These are phyloP conservation scores for Colletotrichum graminicola DNA, from an alignment of 2,329 filamentous ascomycete species.

Conservation along the genomic window DNA sequence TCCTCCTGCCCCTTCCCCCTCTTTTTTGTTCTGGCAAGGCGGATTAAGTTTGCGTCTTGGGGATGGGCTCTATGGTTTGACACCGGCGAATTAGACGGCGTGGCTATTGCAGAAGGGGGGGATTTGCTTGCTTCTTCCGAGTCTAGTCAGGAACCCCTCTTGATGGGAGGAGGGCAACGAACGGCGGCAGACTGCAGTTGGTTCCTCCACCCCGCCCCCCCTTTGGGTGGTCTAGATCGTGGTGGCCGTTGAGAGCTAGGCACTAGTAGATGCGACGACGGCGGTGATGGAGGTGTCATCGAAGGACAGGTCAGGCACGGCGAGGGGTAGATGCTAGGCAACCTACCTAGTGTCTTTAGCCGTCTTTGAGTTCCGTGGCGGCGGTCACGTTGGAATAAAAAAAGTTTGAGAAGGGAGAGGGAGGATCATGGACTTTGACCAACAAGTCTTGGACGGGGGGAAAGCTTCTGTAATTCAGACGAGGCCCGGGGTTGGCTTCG, in stretches of 20 bases:
- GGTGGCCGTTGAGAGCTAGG: too few relatives aligned
- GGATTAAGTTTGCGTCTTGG: background rate
- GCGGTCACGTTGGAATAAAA: background rate
- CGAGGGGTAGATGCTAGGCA: background rate
- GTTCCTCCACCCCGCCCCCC: too few relatives aligned
- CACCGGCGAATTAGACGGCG: too few relatives aligned
- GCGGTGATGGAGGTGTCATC: constrained; percentile 3
- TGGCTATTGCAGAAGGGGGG: background rate
- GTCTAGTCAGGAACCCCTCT: background rate
- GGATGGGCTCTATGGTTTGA: background rate
- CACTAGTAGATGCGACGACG: background rate
- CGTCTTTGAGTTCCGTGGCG: background rate
- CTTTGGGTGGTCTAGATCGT: too few relatives aligned
- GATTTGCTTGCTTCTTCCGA: background rate
- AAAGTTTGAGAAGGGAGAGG: background rate
- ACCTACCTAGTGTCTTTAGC: too few relatives aligned
- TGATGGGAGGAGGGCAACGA: background rate
- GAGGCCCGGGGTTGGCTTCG: background rate
- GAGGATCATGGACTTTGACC: background rate
- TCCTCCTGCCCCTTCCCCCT: too few relatives aligned
- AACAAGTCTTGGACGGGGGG: too few relatives aligned
- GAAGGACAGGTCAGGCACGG: constrained; percentile 5
- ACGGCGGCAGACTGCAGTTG: background rate
- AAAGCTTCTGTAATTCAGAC: background rate
- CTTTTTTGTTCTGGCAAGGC: background rate